phyloP scores from a whole-genome alignment of 1,284 basidiomycete species.

The Mrakiaceae sp. region DNA sequence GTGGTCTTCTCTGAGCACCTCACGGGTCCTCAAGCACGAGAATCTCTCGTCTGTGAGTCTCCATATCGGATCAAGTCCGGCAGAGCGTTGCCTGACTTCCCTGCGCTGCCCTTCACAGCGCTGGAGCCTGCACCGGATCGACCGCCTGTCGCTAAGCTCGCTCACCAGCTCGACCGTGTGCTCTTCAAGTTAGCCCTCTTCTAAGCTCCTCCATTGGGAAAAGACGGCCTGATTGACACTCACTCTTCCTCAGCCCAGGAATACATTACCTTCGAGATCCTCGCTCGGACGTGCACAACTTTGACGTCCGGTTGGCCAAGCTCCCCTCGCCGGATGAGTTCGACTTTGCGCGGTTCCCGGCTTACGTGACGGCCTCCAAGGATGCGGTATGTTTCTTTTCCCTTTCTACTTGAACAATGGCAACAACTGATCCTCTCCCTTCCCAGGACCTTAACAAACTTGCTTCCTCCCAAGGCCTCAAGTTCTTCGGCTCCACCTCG shows the following conservation, averaged over 20 bases:
- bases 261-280: conserved; percentile 85
- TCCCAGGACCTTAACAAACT: conserved; percentile 53
- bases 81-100: no score
- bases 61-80: no score
- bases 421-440: neutral
- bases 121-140: conserved; percentile 3
- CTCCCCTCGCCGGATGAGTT: conserved; percentile 79
- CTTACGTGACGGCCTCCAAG: conserved; percentile 68
- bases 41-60: no score
- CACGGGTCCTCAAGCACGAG: no score
- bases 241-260: conserved; percentile 56
- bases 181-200: conserved; percentile 58
- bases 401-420: neutral
- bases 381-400: conserved; percentile 48
- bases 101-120: neutral
- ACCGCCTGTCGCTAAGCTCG: conserved; percentile 54
- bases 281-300: conserved; percentile 77
- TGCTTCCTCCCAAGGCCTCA: conserved; percentile 48
- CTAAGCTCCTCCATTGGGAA: conserved; percentile 4
- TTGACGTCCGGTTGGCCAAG: conserved; percentile 53
- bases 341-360: conserved; percentile 67
- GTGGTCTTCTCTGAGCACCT: no score
- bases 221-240: neutral
- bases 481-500: conserved; percentile 83
- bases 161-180: conserved; percentile 68